Percentiles rank a stretch among this genome's conserved stretches.
These are phyloP conservation scores for Ganoderma sinense DNA, from an alignment of 1,284 basidiomycete species.

Conservation along the genomic window DNA sequence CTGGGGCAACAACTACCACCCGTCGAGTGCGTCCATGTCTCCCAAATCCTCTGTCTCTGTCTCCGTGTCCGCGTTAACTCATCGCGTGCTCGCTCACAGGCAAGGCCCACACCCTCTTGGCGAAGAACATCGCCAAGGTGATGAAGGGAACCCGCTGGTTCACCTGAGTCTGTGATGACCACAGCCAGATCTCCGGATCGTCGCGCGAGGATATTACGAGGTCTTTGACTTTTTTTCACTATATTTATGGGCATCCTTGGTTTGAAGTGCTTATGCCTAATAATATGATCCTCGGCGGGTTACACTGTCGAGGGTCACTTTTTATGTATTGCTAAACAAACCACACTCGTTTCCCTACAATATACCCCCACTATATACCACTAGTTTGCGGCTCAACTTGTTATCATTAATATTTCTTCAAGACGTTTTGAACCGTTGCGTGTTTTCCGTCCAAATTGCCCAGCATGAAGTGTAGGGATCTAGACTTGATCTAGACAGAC, in stretches of 20 bases:
- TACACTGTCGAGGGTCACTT: not conserved
- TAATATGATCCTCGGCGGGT: not conserved
- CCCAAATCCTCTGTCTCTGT: not conserved
- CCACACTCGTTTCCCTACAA: not conserved
- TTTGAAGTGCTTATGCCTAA: not conserved
- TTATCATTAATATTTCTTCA: too few relatives aligned
- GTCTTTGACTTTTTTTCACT: not conserved
- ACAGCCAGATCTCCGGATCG: not conserved
- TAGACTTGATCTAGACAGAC: too few relatives aligned
- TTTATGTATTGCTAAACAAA: not conserved
- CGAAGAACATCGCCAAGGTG: conserved; percentile 27
- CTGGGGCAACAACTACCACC: conserved; percentile 50
- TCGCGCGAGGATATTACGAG: not conserved
- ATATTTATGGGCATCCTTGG: conserved; percentile 1
- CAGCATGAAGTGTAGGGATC: not conserved
- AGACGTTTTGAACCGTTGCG: not conserved
- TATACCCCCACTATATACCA: not conserved
- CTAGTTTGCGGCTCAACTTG: not conserved
- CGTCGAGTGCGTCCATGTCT: conserved; percentile 14
- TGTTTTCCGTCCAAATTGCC: not conserved
- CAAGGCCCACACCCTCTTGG: conserved; percentile 38
- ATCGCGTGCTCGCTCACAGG: conserved; percentile 15
- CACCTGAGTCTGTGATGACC: not conserved
- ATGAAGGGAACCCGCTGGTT: conserved; percentile 9
- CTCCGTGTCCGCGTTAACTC: not conserved